Evolutionary conservation across 2,329 filamentous ascomycete genomes (phyloP), one percentile per base, ranked within the genome.

Genomic region (Cercospora sojina): DNA sequence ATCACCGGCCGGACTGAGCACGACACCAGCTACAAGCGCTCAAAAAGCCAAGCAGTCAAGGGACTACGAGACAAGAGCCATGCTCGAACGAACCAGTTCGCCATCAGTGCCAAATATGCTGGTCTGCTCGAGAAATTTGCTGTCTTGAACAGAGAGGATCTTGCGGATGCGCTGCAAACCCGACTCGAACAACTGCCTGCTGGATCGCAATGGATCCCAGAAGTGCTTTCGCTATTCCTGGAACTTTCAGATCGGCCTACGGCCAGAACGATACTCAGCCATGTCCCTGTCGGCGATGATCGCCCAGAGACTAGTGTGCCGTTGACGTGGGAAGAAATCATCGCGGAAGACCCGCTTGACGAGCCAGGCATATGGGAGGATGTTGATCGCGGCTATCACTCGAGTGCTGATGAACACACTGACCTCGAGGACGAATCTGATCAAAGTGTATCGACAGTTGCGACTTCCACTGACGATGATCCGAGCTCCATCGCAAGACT

Each of bases 61-160:
- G 77, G 76, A 12, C 73, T 83, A 20, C 76, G 77, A 67, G 75
- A 78, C 25, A 75, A 82, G 41, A 79, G 80, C 51, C 79, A 80
- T 75, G 77, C 75, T 56, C 79, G 82, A 35, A 81, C 80, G 1
- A 83, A 83, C 67, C 82, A 83, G 61, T 84, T 84, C 72, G 80
- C 81, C n/a, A 77, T 84, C 31, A 75, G 77, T 49, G 71, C 77
- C 2, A 77, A 72, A 38, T 75, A 79, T 18, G 72, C 77, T 23
- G 82, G 82, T 0, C 82, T 97, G 2, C 89, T 93, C 71, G 95
- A 98, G 80, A 93, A 94, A 72, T 95, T 97, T 73, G 86, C 88
- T 32, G 85, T 98, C 62, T 84, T 92, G 57, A 89, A 91, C 74
- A 88, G 91, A 68, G 93, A 97, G 73, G 87, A 87, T 43, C 81